Base-by-base conservation (phyloP, 306 rosid genomes). In the Casuarina equisetifolia region DNA sequence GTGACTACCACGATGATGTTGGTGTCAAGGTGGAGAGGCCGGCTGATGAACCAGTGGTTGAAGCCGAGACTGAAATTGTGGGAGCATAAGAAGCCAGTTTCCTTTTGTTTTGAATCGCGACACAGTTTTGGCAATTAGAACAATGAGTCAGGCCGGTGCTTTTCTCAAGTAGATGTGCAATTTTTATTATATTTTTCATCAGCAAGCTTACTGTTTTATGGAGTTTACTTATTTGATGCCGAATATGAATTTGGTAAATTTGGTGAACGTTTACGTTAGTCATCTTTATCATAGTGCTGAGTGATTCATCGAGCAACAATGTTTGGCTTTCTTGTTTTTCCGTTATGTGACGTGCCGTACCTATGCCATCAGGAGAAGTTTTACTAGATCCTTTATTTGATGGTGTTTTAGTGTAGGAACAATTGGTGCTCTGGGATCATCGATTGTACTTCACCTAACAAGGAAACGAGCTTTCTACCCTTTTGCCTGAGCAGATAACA, bases 1-100 rank as follows among this genome's bases (percentile, higher is more conserved):
- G 96, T 2, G 96, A 92, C 70, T 85, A 85, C 74, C 76, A 85
- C 0, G 97, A 92, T 75, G 96, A 94, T 8, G 77, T 90, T 45
- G 97, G 98, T 9, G 76, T 82, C 2, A 94, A 90, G 91, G 91
- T 94, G 43, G 98, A 94, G 15, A 86, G 98, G 78, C 88, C 98
- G 5, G 92, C 89, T 0, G 97, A 94, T 1, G 98, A 92, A 70
- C 52, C 88, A 9, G 48, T 81, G 32, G 81, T 81, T 0, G 93
- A 90, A 82, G 90, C 8, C 53, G 74, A 89, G 42, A 54, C 91
- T 0, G 97, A 94, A 85, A 55, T 89, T 39, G 83, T 94, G 64
- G 97, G 98, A 54, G 93, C 97, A 20, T 58, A 58, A 25, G 25
- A 58, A 3, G 3, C 35, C 3, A 3, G 9, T 9, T 58, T 25